These are phyloP conservation scores for Dictyostelium brefeldianum DNA, from an alignment of 78 protist species.

Conservation along the genomic window DNA sequence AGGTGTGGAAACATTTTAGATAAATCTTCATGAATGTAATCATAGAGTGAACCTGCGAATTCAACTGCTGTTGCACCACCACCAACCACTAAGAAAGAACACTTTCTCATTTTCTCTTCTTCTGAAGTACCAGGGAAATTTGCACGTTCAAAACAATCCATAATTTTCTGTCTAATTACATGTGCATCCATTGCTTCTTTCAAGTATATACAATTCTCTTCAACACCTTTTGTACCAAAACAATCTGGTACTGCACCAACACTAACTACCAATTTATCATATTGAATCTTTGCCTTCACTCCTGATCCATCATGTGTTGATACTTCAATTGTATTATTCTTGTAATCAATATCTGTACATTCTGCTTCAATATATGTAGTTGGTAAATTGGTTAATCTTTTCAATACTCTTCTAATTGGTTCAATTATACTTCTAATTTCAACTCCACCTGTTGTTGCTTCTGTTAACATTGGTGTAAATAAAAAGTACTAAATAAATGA, in stretches of 20 bases:
- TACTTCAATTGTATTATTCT: conserved; percentile 18
- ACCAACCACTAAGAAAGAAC: conserved; percentile 88
- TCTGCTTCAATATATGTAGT: conserved; percentile 55
- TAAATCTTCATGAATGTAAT: conserved; percentile 43
- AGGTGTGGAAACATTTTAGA: conserved; percentile 53
- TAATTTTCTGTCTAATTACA: conserved; percentile 64
- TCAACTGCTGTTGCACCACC: conserved; percentile 95
- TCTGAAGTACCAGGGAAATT: conserved; percentile 71
- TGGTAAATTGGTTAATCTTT: neutral
- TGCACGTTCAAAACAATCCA: conserved; percentile 88
- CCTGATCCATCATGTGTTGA: neutral
- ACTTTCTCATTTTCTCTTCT: conserved; percentile 21
- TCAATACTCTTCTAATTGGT: conserved; percentile 73
- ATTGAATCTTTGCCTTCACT: conserved; percentile 33
- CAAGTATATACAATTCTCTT: conserved; percentile 82
- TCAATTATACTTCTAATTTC: conserved; percentile 76
- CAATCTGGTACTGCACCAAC: conserved; percentile 88
- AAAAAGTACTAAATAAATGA: neutral
- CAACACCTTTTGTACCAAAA: conserved; percentile 88
- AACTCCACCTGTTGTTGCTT: conserved; percentile 60
- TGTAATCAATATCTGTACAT: conserved; percentile 54
- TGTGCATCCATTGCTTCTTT: conserved; percentile 86
- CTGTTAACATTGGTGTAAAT: conserved; percentile 77
- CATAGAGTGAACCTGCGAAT: conserved; percentile 33
- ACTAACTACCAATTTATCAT: conserved; percentile 89